Base-by-base conservation (phyloP, 179 eudicot genomes). In the Beta macrorhiza region DNA sequence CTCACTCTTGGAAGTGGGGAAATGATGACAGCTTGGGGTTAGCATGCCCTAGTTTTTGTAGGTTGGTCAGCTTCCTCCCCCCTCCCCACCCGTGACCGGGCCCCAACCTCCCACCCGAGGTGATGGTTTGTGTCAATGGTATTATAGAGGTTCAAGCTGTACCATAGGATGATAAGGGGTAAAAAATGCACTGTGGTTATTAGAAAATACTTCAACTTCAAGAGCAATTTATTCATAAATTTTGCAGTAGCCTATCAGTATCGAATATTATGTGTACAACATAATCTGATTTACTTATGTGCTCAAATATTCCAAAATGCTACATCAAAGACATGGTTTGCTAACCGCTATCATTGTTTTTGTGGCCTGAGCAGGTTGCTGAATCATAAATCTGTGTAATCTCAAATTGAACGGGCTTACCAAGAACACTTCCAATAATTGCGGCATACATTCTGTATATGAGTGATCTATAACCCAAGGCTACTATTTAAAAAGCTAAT, bases 321-420 rank as follows among this genome's bases (percentile, higher is more conserved):
- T 47, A 6, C 57, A 19, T 76, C 20, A 20, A 20, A 63, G 44
- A 20, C 52, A 16, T 53, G 77, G 19, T 32, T 55, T 68, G 52
- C 32, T 58, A 55, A 72, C 47, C 76, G 58, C 16, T 29, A 51
- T 29, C 16, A 45, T 53, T 32, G 59, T 68, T 49, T 58, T 67
- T 76, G 61, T 37, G 71, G 16, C 56, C n/a, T 75, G 61, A 19
- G 65, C 84, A 82, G 84, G 84, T 58, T 68, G 83, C 75, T 2
- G 84, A 81, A 62, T 68, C 53, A 75, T 29, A 57, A 55, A 37
- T 42, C 14, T 4, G 5, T 44, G 55, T 56, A n/a, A 57, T 16
- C 56, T 2, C 45, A 19, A 15, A 73, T 32, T 58, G 25, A 68
- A 12, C 70, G 9, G 76, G 19, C 16, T 12, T 44, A 52, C 17